Percentiles rank a stretch among this genome's conserved stretches.
Evolutionary conservation across 1,139 yeast species (phyloP).

Genomic region (Hanseniaspora sp.): DNA sequence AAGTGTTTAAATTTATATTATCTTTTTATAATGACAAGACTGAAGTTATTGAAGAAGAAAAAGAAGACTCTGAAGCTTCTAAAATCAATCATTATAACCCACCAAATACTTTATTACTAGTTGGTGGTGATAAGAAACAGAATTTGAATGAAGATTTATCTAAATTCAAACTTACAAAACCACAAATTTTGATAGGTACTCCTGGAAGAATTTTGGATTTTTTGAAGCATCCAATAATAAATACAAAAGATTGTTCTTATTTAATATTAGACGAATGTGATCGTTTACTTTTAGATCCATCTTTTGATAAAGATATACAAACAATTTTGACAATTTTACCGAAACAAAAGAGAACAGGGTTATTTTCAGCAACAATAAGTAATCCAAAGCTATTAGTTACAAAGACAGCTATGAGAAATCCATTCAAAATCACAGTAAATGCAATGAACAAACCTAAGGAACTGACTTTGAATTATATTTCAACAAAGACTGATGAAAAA

Average conservation of each 20-base stretch:
- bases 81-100: slow-evolving; percentile 1
- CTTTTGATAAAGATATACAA: slow-evolving; percentile 61
- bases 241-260: slow-evolving; percentile 54
- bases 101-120: slow-evolving; percentile 56
- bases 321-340: slow-evolving; percentile 60
- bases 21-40: slow-evolving; percentile 46
- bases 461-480: slow-evolving; percentile 51
- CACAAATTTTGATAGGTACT: slow-evolving; percentile 78
- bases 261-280: slow-evolving; percentile 90
- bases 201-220: slow-evolving; percentile 86
- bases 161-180: slow-evolving; percentile 40
- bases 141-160: slow-evolving; percentile 67
- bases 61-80: slow-evolving; percentile 7
- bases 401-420: slow-evolving; percentile 77
- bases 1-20: slow-evolving; percentile 52
- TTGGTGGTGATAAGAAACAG: slow-evolving; percentile 55
- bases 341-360: slow-evolving; percentile 84
- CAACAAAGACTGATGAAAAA: slow-evolving; percentile 51
- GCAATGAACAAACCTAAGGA: slow-evolving; percentile 45
- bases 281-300: slow-evolving; percentile 57
- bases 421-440: slow-evolving; percentile 71
- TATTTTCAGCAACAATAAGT: slow-evolving; percentile 82
- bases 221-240: slow-evolving; percentile 39
- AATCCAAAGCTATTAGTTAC: slow-evolving; percentile 63
- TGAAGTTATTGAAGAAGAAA: slow-evolving; percentile 12